Evolutionary conservation across 129 eudicot species (phyloP).

Genomic region (Flaveria sonorensis): DNA sequence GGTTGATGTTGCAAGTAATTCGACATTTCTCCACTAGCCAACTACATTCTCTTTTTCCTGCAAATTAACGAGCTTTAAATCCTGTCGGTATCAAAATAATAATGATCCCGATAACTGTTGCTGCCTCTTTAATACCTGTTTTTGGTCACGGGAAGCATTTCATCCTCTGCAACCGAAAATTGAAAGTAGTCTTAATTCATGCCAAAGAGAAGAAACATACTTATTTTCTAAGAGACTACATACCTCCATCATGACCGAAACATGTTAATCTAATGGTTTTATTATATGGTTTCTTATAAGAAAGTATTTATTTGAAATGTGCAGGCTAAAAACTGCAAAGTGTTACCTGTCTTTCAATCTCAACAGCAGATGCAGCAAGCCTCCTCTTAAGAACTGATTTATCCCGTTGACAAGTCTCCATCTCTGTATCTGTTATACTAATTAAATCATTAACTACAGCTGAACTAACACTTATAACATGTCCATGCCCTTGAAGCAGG

Average conservation of each 20-base stretch:
- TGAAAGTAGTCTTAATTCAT: constrained; percentile 1
- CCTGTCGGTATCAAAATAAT: constrained; percentile 25
- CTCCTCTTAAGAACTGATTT: constrained; percentile 66
- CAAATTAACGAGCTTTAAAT: constrained; percentile 10
- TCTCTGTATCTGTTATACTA: constrained; percentile 58
- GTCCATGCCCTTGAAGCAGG: neutral
- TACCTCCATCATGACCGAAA: neutral
- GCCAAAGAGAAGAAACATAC: constrained; percentile 5
- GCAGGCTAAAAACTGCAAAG: constrained; percentile 11
- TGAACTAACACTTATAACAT: neutral
- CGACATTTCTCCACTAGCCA: constrained; percentile 25
- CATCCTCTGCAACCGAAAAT: constrained; percentile 66
- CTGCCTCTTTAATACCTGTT: constrained; percentile 24
- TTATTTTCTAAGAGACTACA: neutral
- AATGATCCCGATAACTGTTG: constrained; percentile 13
- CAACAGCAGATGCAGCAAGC: constrained; percentile 82
- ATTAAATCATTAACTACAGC: constrained; percentile 11
- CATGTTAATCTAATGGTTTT: constrained; percentile 14
- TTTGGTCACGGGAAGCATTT: constrained; percentile 71
- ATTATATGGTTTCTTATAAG: neutral
- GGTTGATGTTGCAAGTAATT: constrained; percentile 34
- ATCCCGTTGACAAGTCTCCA: constrained; percentile 76
- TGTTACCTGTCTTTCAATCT: constrained; percentile 89
- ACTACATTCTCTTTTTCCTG: constrained; percentile 32
- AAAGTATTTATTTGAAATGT: constrained; percentile 6